Evolutionary conservation across 768 basidiomycete genomes (phyloP), one percentile per base, ranked within the genome.

Genomic region (Lactarius quietus): DNA sequence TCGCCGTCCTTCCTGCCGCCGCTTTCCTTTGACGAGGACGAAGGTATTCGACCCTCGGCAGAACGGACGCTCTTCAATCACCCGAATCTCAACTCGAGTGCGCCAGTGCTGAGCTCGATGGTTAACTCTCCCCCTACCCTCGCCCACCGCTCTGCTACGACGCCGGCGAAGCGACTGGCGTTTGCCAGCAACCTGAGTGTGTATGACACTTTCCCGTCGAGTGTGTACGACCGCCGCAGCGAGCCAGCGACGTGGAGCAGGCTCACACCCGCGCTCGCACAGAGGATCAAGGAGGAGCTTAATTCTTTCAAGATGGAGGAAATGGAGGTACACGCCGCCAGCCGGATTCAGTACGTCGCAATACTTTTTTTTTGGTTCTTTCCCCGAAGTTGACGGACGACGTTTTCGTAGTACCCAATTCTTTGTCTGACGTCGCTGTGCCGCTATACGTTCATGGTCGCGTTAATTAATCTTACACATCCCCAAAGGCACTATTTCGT

Each of bases 251-350:
- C 96, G 31, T 98, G 95, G 88, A 98, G 95, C 78, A 84, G 92
- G 45, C 78, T 99, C 72, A 99, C 97, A 59, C 97, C 96, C 52
- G 87, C 90, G 64, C 80, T 98, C 72, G 96, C 96, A 45, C 93
- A 98, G 81, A 84, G 89, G 71, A 98, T 99, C 76, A 99, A 99
- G 83, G 94, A 96, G 78, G 93, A 96, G 78, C 81, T 99, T 59
- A 99, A 99, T 78, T 93, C 93, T 62, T 98, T 92, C 79, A 98
- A 98, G 83, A 93, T 98, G 91, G 95, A 96, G 78, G 95, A 98
- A 80, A 98, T 99, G 96, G 93, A 95, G 75, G 95, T 99, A 67
- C 96, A 98, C 77, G 91, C 92, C 70, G 81, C 90, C 57, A 95
- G 93, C 77, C 87, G 93, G 76, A 86, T 92, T 71, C 89, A 97